Conservation (phyloP, 257 asterid genomes). For the Ligustrum vulgare region DNA sequence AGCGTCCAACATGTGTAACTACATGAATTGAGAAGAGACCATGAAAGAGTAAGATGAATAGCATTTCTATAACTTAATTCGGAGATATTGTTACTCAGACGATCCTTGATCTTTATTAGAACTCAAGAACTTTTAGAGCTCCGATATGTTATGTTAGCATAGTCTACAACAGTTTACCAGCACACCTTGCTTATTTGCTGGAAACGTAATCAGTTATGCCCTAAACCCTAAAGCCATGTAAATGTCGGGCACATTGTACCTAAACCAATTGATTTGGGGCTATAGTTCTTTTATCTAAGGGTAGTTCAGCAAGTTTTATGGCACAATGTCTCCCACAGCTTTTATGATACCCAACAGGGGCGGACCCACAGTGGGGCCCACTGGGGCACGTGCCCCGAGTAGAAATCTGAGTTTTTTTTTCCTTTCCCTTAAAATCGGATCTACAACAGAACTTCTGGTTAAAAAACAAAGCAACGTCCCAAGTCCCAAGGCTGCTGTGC, state of each 20-base stretch:
- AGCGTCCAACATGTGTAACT: neutral
- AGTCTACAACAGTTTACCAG: slow-evolving; percentile 9
- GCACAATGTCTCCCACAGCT: neutral
- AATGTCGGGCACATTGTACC: neutral
- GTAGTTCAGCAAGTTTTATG: slow-evolving; percentile 2
- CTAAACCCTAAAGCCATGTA: neutral
- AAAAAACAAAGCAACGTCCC: no score
- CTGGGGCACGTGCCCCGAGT: no score
- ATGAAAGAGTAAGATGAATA: neutral
- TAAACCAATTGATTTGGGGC: neutral
- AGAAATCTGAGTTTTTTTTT: no score
- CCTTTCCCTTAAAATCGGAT: no score
- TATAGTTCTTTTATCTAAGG: neutral
- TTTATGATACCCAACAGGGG: no score
- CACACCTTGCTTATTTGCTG: neutral
- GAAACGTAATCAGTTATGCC: neutral
- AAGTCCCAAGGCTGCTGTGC: no score
- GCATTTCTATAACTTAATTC: neutral
- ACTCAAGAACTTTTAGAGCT: slow-evolving; percentile 1
- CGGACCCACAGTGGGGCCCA: no score
- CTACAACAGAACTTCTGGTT: no score
- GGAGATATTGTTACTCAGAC: neutral
- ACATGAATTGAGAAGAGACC: neutral
- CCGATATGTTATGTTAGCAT: slow-evolving; percentile 1
- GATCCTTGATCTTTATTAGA: neutral